phyloP scores from a whole-genome alignment of 768 basidiomycete species.

The Boletus sensibilis region DNA sequence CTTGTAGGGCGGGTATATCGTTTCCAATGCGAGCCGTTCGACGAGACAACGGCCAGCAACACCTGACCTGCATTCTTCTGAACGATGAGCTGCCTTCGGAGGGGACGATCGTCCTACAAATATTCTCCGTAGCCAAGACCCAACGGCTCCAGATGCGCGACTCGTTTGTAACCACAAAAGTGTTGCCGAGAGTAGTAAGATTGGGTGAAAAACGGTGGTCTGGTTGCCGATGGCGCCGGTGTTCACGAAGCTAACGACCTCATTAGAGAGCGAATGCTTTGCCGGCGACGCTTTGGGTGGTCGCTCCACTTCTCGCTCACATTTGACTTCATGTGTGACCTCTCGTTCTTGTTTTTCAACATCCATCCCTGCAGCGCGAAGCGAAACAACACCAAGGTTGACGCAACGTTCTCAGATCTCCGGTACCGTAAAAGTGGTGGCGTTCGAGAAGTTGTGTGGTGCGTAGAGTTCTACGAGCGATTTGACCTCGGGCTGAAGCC shows the following conservation, averaged over 20 bases:
- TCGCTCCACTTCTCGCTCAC: conserved; percentile 38
- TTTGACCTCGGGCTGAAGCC: conserved; percentile 42
- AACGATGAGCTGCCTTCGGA: background rate
- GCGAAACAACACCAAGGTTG: conserved; percentile 26
- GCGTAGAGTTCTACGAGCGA: conserved; percentile 37
- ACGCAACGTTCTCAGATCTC: conserved; percentile 27
- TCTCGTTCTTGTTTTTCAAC: conserved; percentile 53
- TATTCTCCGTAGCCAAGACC: conserved; percentile 20
- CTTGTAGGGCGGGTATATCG: no score
- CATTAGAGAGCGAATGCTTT: conserved; percentile 7
- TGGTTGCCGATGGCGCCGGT: conserved; percentile 23
- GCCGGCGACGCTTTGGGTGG: conserved; percentile 31
- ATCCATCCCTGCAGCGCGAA: conserved; percentile 30
- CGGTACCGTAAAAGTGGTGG: background rate
- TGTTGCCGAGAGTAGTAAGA: conserved; percentile 13
- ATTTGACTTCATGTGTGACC: conserved; percentile 41
- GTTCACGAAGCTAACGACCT: conserved; percentile 10
- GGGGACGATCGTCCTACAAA: conserved; percentile 1
- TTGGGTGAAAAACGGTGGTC: conserved; percentile 20
- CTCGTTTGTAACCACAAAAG: conserved; percentile 17
- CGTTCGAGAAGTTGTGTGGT: conserved; percentile 3
- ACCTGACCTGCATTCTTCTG: no score
- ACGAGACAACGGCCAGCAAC: no score
- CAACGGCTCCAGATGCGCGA: conserved; percentile 15
- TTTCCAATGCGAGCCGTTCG: no score